Base-by-base conservation (phyloP, 148 eudicot species). In the Chenopodium suecicum region DNA sequence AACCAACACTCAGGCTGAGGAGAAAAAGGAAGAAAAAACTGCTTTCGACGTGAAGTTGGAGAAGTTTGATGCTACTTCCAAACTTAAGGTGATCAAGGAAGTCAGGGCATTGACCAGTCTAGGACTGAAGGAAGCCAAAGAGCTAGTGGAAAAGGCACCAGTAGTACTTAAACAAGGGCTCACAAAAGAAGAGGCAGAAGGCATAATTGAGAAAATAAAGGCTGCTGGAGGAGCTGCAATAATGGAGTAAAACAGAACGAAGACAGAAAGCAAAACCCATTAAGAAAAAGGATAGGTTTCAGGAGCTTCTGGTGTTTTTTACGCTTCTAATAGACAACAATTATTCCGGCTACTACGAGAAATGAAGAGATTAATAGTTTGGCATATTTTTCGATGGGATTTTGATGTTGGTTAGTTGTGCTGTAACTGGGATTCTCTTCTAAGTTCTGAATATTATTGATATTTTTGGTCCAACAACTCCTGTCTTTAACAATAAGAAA, bases 31-130 rank as follows among this genome's bases (percentile, higher is more conserved):
- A 0, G 98, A 94, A 91, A 94, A 90, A 83, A 91, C 93, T 0
- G 90, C 92, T 16, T 94, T 94, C 67, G 97, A 94, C 84, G 86
- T 94, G 46, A 93, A 91, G 85, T 84, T 94, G 81, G 95, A 93
- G 86, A 94, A 94, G 86, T 94, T 91, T 73, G 98, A 92, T 25
- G 85, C 95, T 16, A 87, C 92, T 87, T 85, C 94, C 23, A 94
- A 94, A 82, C 89, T 94, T 62, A 94, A 94, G 94, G 95, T 94
- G 83, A 94, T 94, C 63, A 94, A 94, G 76, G 98, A 94, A 88
- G 93, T 94, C 19, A 87, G 98, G 77, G 85, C 94, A 11, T 91
- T 94, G 32, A 94, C 98, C 2, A 88, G 76, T 78, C 84, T 94
- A 41, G 98, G 98, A 25, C 78, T 94, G 81, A 94, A 94, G 86